Percentiles rank a stretch among this genome's conserved stretches.
These are phyloP conservation scores for Lipomyces sp. DNA, from an alignment of 805 yeast genomes.

Conservation along the genomic window DNA sequence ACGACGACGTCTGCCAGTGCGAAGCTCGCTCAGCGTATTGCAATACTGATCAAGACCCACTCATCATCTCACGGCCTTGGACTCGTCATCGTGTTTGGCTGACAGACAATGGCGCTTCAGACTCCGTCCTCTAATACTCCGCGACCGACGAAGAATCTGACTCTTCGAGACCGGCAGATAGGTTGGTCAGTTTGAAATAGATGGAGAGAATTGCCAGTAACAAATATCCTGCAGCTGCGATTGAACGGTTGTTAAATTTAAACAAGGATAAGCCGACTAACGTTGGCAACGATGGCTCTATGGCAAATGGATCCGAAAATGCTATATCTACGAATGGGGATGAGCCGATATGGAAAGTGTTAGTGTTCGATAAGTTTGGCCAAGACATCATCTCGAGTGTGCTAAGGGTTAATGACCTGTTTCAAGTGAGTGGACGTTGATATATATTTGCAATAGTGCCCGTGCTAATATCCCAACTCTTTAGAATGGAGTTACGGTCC, in stretches of 20 bases:
- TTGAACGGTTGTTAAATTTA: conserved; percentile 84
- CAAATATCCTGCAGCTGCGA: conserved; percentile 45
- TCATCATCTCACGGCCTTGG: not conserved
- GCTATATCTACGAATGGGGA: conserved; percentile 51
- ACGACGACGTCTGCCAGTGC: not conserved
- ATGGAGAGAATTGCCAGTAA: not conserved
- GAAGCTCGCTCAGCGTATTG: not conserved
- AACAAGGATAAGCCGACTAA: conserved; percentile 58
- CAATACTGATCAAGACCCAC: not conserved
- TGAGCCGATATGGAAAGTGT: conserved; percentile 87
- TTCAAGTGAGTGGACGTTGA: conserved; percentile 46
- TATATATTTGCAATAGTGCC: not conserved
- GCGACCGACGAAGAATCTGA: conserved; percentile 11
- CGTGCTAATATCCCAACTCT: not conserved
- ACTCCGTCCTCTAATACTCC: conserved; percentile 12
- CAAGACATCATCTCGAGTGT: conserved; percentile 88
- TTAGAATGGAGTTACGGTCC: conserved; percentile 88
- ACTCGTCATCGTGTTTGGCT: not conserved
- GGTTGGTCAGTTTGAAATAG: conserved; percentile 17
- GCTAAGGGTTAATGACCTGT: conserved; percentile 86
- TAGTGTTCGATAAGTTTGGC: conserved; percentile 78
- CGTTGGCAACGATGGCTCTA: conserved; percentile 49
- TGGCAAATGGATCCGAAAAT: conserved; percentile 52
- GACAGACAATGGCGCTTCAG: conserved; percentile 11
- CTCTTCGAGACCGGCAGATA: conserved; percentile 38